These are phyloP conservation scores for Hypsizygus ulmarius DNA, from an alignment of 1,284 basidiomycete genomes.

Conservation along the genomic window DNA sequence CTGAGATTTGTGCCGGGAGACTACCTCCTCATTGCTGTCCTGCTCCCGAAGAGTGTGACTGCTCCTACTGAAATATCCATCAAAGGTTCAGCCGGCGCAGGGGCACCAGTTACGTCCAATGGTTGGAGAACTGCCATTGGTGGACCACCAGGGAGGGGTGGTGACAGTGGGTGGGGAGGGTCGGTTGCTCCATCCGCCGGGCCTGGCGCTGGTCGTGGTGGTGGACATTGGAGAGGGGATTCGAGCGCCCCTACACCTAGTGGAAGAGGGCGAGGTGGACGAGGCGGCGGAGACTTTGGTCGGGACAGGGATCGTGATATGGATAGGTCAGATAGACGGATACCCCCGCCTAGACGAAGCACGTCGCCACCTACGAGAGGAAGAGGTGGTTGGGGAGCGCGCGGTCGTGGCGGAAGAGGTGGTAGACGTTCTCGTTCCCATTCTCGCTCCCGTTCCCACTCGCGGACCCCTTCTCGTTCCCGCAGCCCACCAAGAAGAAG, in stretches of 20 bases:
- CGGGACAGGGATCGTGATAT: constrained; percentile 35
- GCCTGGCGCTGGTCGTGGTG: constrained; percentile 44
- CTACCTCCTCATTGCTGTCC: constrained; percentile 66
- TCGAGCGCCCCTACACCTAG: constrained; percentile 44
- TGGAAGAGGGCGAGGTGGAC: constrained; percentile 29
- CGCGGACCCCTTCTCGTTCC: constrained; percentile 15
- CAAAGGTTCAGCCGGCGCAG: constrained; percentile 45
- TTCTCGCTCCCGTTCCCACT: constrained; percentile 29
- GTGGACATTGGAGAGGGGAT: constrained; percentile 68
- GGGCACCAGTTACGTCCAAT: constrained; percentile 27
- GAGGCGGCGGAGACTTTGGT: constrained; percentile 37
- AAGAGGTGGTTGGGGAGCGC: constrained; percentile 36
- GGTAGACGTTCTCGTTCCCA: constrained; percentile 41
- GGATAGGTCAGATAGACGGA: constrained; percentile 29
- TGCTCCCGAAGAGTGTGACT: constrained; percentile 65
- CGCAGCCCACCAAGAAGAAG: constrained; percentile 23
- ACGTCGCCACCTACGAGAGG: constrained; percentile 42
- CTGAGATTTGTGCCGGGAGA: constrained; percentile 76
- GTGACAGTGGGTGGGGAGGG: constrained; percentile 49
- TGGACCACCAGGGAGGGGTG: constrained; percentile 25
- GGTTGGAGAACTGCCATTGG: constrained; percentile 41
- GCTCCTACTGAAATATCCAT: constrained; percentile 44
- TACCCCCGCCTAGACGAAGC: constrained; percentile 45
- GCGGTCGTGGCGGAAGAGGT: constrained; percentile 40
- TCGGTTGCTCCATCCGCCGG: constrained; percentile 28